A percentile compares a stretch with the other conserved stretches of the same genome.
Evolutionary conservation across 768 basidiomycete species (phyloP).

Genomic region (Basidioascus undulatus): DNA sequence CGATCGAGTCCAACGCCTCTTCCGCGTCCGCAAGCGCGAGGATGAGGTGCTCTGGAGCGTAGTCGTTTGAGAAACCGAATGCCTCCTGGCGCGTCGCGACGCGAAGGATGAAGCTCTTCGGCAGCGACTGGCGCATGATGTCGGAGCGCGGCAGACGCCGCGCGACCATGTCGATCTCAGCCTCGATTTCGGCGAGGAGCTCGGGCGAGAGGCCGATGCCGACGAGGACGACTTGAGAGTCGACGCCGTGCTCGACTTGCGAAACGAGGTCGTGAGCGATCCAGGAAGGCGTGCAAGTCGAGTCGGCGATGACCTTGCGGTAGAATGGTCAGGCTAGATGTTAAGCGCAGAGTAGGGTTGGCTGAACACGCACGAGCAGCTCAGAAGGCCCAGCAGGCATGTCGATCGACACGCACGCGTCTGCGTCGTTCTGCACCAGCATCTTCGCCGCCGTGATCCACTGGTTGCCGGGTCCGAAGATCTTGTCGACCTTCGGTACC

Average conservation of each 20-base stretch:
- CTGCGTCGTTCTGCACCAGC: slow-evolving; percentile 95
- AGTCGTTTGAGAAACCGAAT: slow-evolving; percentile 77
- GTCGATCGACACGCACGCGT: slow-evolving; percentile 86
- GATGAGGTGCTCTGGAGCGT: slow-evolving; percentile 94
- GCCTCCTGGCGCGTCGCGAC: slow-evolving; percentile 44
- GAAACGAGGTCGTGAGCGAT: slow-evolving; percentile 92
- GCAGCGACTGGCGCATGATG: slow-evolving; percentile 68
- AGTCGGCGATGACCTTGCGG: slow-evolving; percentile 70
- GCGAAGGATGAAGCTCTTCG: slow-evolving; percentile 74
- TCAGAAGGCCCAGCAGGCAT: slow-evolving; percentile 99
- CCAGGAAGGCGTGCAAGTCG: slow-evolving; percentile 60
- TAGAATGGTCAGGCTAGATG: slow-evolving; percentile 2
- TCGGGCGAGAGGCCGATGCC: slow-evolving; percentile 40
- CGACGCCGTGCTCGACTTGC: slow-evolving; percentile 92
- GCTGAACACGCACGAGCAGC: slow-evolving; percentile 46
- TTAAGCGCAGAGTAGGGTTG: slow-evolving; percentile 8
- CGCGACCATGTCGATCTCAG: slow-evolving; percentile 67
- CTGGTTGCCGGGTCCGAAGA: slow-evolving; percentile 96
- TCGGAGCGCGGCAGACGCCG: slow-evolving; percentile 62
- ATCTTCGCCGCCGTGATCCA: slow-evolving; percentile 99
- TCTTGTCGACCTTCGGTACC: slow-evolving; percentile 95
- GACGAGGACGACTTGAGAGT: slow-evolving; percentile 92
- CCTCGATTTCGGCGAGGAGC: slow-evolving; percentile 44
- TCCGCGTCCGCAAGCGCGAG: slow-evolving; percentile 56
- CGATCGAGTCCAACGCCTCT: slow-evolving; percentile 35